A percentile compares a stretch with the other conserved stretches of the same genome.
Evolutionary conservation across 495 filamentous ascomycete species (phyloP).

Genomic region (Lentithecium fluviatile): DNA sequence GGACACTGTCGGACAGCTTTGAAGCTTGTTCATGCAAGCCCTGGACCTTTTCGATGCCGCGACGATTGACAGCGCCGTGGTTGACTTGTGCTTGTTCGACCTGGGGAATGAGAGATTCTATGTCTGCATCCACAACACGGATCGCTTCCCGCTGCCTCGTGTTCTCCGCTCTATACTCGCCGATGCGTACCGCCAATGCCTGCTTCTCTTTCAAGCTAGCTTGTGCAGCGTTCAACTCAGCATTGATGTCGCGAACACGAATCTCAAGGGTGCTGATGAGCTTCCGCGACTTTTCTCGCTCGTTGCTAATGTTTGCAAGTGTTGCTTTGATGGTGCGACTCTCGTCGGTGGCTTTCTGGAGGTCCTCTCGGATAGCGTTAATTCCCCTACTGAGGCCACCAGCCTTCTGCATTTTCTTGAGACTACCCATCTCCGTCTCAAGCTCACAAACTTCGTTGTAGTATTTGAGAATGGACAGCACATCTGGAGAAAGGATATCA

Average conservation of each 20-base stretch:
- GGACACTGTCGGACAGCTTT: constrained; percentile 66
- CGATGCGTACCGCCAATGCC: constrained; percentile 63
- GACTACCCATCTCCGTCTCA: constrained; percentile 66
- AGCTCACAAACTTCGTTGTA: constrained; percentile 67
- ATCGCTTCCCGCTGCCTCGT: constrained; percentile 65
- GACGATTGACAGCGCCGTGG: constrained; percentile 70
- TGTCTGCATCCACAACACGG: constrained; percentile 63
- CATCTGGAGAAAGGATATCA: constrained; percentile 71
- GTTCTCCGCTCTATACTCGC: constrained; percentile 67
- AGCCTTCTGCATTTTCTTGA: constrained; percentile 69
- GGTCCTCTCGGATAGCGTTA: constrained; percentile 80
- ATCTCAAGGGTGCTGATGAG: constrained; percentile 69
- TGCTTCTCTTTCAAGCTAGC: constrained; percentile 78
- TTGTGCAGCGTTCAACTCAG: constrained; percentile 64
- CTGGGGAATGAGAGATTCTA: constrained; percentile 68
- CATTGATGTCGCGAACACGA: constrained; percentile 65
- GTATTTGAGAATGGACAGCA: constrained; percentile 71
- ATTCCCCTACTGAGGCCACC: constrained; percentile 62
- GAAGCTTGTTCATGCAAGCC: constrained; percentile 69
- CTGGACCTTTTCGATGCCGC: constrained; percentile 70
- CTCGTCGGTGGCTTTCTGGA: constrained; percentile 66
- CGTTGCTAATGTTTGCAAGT: constrained; percentile 60
- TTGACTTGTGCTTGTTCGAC: constrained; percentile 69
- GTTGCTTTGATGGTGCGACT: constrained; percentile 59
- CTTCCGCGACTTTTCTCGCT: constrained; percentile 69